Percentiles rank a stretch among this genome's conserved stretches.
Conservation (phyloP, 371 early-diverging fungal genomes). For the Rhizopus stolonifer region DNA sequence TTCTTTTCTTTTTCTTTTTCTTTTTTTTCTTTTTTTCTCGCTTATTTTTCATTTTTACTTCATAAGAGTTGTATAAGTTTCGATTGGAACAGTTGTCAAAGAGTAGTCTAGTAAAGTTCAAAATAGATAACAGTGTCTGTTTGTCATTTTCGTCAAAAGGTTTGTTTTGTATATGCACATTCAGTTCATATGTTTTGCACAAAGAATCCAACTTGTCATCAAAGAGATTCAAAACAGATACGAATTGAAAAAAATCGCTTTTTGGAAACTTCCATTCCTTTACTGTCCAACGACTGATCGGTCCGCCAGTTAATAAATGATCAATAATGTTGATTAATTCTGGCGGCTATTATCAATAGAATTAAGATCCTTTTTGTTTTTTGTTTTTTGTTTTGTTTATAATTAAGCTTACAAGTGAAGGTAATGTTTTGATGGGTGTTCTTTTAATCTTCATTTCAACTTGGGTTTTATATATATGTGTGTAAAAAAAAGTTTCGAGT, state of each 20-base stretch:
- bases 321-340: slow-evolving; percentile 48
- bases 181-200: slow-evolving; percentile 60
- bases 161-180: slow-evolving; percentile 51
- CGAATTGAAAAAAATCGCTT: slow-evolving; percentile 93
- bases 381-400: no score
- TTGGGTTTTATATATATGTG: neutral
- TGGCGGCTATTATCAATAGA: slow-evolving; percentile 35
- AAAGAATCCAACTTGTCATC: slow-evolving; percentile 75
- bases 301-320: slow-evolving; percentile 53
- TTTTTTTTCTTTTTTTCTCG: no score
- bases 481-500: no score
- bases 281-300: slow-evolving; percentile 51
- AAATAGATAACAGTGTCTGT: slow-evolving; percentile 62
- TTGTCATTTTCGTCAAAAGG: slow-evolving; percentile 57
- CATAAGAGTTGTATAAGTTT: slow-evolving; percentile 89
- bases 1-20: no score
- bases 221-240: slow-evolving; percentile 91
- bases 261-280: slow-evolving; percentile 78
- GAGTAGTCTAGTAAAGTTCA: slow-evolving; percentile 73
- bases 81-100: slow-evolving; percentile 94
- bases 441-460: slow-evolving; percentile 18
- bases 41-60: slow-evolving; percentile 51
- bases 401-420: slow-evolving; percentile 9
- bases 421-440: slow-evolving; percentile 11
- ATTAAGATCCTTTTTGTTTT: neutral